Evolutionary conservation across 345 rosid genomes (phyloP).

Genomic region (Boechera divaricarpa): DNA sequence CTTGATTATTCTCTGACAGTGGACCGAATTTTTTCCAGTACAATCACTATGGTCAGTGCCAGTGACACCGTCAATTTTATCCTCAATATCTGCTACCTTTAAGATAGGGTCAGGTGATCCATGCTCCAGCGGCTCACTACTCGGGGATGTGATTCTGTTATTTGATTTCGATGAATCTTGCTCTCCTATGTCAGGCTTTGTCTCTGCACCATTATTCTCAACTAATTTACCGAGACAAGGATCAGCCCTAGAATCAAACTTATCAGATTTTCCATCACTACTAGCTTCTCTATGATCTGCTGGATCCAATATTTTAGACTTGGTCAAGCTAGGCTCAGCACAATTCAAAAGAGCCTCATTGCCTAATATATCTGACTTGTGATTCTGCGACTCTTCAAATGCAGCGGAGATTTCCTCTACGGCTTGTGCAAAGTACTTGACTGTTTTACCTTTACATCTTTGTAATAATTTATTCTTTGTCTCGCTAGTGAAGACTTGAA

Average conservation of each 20-base stretch:
- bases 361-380: constrained; percentile 51
- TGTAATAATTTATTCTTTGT: constrained; percentile 65
- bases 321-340: constrained; percentile 54
- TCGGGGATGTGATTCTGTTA: constrained; percentile 48
- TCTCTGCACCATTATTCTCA: constrained; percentile 58
- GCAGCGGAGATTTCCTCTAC: constrained; percentile 82
- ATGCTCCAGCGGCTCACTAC: constrained; percentile 47
- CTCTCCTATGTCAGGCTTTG: constrained; percentile 51
- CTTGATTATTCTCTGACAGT: constrained; percentile 51
- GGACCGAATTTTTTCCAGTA: constrained; percentile 41
- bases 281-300: constrained; percentile 46
- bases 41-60: constrained; percentile 46
- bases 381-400: constrained; percentile 70
- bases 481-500: constrained; percentile 81
- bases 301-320: constrained; percentile 50
- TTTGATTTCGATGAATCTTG: constrained; percentile 50
- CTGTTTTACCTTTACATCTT: constrained; percentile 74
- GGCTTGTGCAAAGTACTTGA: constrained; percentile 77
- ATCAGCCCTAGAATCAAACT: constrained; percentile 49
- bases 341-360: constrained; percentile 55
- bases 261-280: constrained; percentile 45
- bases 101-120: constrained; percentile 37
- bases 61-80: constrained; percentile 36
- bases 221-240: constrained; percentile 43
- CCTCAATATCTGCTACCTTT: constrained; percentile 49